Evolutionary conservation across 2,329 filamentous ascomycete genomes (phyloP), one percentile per base, ranked within the genome.

Genomic region (Metarhizium humberi): DNA sequence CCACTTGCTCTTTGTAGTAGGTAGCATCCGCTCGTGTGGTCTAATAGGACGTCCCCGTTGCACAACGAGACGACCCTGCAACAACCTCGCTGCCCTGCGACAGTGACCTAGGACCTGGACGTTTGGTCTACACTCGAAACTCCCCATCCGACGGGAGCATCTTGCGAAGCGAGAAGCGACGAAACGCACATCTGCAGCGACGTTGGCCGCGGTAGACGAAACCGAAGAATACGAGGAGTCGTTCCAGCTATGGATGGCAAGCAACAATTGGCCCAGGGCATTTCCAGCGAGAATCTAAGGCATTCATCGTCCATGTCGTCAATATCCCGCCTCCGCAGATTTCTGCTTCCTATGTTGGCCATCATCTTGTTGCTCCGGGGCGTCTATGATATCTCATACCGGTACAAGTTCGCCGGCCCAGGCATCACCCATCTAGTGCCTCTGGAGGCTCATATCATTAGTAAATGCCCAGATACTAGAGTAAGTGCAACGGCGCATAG

Each of bases 401-500:
- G 36, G 45, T n/a, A 46, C 16, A 36, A 5, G n/a, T 10, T 40
- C 38, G 18, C 30, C 50, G 8, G 32, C 14, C 13, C 13, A 13
- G 16, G 20, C n/a, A 25, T 46, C n/a, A 20, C 32, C 43, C 49
- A 30, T 32, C 71, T 77, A 56, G 87, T 97, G 4, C 88, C 90
- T 4, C 73, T 99, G 2, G 94, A 99, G 69, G 89, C 90, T 55
- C 92, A 97, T 70, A 94, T 97, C 63, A 99, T 97, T 86, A 89
- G 85, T 73, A 96, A 97, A 78, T 99, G 94, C 66, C 92, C 92
- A 0, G 94, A 99, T 71, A 91, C 94, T 2, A 80, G 79, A 69
- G 79, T 81, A 65, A 11, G 72, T 58, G 32, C 13, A 6, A 16
- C 20, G 10, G 20, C 45, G 2, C 16, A 16, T 13, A 20, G 42